Conservation (phyloP, 495 filamentous ascomycete species). For the Lepraria neglecta region DNA sequence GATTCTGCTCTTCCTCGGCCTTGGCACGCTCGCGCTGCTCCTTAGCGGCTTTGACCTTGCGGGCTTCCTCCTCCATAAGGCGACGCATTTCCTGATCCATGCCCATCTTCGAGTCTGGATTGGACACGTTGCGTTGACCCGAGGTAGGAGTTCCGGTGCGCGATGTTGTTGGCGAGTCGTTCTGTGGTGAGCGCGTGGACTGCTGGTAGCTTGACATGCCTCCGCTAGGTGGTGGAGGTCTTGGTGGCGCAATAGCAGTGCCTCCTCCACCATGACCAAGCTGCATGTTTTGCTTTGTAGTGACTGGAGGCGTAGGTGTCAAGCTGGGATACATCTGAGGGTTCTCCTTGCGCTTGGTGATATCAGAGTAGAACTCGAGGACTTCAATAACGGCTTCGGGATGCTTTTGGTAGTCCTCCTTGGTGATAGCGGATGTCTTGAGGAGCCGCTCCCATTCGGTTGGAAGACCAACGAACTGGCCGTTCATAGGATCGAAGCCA, state of each 20-base stretch:
- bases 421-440: slow-evolving; percentile 91
- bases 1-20: slow-evolving; percentile 51
- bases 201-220: slow-evolving; percentile 33
- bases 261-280: slow-evolving; percentile 53
- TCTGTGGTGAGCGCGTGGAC: slow-evolving; percentile 28
- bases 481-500: slow-evolving; percentile 89
- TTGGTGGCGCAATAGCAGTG: slow-evolving; percentile 69
- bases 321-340: slow-evolving; percentile 68
- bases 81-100: slow-evolving; percentile 46
- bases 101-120: slow-evolving; percentile 43
- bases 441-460: slow-evolving; percentile 94
- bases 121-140: slow-evolving; percentile 32
- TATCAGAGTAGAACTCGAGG: slow-evolving; percentile 93
- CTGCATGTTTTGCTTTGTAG: slow-evolving; percentile 57
- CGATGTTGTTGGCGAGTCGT: slow-evolving; percentile 28
- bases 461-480: slow-evolving; percentile 87
- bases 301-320: slow-evolving; percentile 57
- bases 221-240: slow-evolving; percentile 56
- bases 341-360: slow-evolving; percentile 79
- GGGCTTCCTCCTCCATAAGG: slow-evolving; percentile 47
- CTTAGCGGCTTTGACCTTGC: slow-evolving; percentile 32
- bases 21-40: slow-evolving; percentile 45
- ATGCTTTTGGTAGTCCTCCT: slow-evolving; percentile 95
- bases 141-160: slow-evolving; percentile 39
- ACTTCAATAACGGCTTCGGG: slow-evolving; percentile 98